These are phyloP conservation scores for Diversispora eburnea DNA, from an alignment of 192 early-diverging fungal genomes.

Conservation along the genomic window DNA sequence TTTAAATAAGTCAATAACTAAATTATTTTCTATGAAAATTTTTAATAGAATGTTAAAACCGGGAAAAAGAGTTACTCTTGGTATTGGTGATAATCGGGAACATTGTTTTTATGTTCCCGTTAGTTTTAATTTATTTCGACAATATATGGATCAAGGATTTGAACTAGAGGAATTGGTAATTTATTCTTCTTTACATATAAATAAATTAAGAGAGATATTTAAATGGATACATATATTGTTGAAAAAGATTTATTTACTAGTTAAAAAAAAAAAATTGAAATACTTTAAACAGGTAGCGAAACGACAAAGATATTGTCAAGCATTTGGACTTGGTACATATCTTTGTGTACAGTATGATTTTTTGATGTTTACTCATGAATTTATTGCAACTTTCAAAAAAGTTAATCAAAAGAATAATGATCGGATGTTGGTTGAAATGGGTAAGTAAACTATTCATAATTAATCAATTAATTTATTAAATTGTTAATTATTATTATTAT, in stretches of 20 bases:
- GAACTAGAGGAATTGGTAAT: constrained; percentile 77
- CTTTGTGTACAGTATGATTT: constrained; percentile 89
- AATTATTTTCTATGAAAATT: neutral
- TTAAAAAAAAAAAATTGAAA: neutral
- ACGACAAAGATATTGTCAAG: constrained; percentile 82
- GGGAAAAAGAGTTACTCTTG: constrained; percentile 71
- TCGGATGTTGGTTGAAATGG: constrained; percentile 45
- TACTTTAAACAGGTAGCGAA: constrained; percentile 61
- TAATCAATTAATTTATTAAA: neutral
- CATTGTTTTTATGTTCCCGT: constrained; percentile 89
- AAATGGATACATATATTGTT: neutral
- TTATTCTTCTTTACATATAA: neutral
- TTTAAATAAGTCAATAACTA: too few relatives aligned
- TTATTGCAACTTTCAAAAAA: constrained; percentile 78
- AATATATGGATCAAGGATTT: constrained; percentile 81
- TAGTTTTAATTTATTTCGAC: constrained; percentile 75
- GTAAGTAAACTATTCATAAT: too few relatives aligned
- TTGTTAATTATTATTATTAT: constrained; percentile 26
- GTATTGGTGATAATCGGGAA: constrained; percentile 90
- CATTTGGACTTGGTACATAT: constrained; percentile 83
- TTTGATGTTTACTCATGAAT: constrained; percentile 92
- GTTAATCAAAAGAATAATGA: constrained; percentile 51
- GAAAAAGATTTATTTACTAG: too few relatives aligned
- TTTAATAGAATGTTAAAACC: constrained; percentile 63
- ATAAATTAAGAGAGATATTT: neutral